A percentile compares a stretch with the other conserved stretches of the same genome.
Conservation (phyloP, 495 filamentous ascomycete genomes). For the Aspergillus indologenus region DNA sequence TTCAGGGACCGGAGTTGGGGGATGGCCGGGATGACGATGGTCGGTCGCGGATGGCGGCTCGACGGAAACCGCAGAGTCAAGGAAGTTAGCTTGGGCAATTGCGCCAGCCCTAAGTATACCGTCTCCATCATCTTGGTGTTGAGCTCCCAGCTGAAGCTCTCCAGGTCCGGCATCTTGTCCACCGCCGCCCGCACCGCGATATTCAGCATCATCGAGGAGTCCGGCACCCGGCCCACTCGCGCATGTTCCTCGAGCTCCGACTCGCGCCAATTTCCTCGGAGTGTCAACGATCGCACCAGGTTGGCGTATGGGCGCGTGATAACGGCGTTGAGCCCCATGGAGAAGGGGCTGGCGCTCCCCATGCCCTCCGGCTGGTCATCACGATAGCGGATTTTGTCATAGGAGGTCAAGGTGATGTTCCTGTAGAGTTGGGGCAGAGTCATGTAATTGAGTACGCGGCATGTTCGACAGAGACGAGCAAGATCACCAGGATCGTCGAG, state of each 20-base stretch:
- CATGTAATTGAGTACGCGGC: slow-evolving; percentile 65
- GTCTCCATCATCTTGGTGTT: slow-evolving; percentile 61
- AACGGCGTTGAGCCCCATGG: slow-evolving; percentile 59
- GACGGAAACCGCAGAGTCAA: slow-evolving; percentile 56
- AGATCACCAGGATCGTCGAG: slow-evolving; percentile 56
- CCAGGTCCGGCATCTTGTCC: slow-evolving; percentile 55
- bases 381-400: slow-evolving; percentile 58
- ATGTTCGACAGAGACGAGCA: slow-evolving; percentile 56
- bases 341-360: slow-evolving; percentile 59
- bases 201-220: slow-evolving; percentile 63
- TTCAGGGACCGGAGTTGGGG: slow-evolving; percentile 51
- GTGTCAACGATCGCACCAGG: slow-evolving; percentile 50
- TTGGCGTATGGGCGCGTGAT: slow-evolving; percentile 52
- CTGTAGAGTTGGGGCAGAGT: slow-evolving; percentile 58
- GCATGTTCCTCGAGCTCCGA: slow-evolving; percentile 55
- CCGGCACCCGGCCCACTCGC: slow-evolving; percentile 56
- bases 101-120: slow-evolving; percentile 53
- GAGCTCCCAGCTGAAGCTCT: slow-evolving; percentile 61
- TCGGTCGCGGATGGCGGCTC: slow-evolving; percentile 55
- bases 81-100: slow-evolving; percentile 47
- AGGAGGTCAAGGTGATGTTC: slow-evolving; percentile 54
- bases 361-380: slow-evolving; percentile 58
- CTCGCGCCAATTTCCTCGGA: slow-evolving; percentile 59
- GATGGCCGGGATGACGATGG: slow-evolving; percentile 55
- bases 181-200: slow-evolving; percentile 56